phyloP scores from a whole-genome alignment of 1,284 basidiomycete genomes.

The Cryptococcus sp. region DNA sequence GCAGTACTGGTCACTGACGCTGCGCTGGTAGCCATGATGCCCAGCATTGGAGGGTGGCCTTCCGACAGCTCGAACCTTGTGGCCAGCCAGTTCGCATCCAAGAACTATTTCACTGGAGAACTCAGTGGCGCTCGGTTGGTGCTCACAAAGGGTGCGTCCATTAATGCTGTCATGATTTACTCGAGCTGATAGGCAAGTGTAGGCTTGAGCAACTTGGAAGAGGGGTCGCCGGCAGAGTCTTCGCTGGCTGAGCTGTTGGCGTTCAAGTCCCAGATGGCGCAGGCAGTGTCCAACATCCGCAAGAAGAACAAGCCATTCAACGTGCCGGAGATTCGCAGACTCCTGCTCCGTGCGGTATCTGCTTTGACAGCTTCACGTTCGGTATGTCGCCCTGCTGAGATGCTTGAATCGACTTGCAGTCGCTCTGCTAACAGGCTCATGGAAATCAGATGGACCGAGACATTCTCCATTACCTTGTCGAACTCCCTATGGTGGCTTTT shows the following conservation, averaged over 20 bases:
- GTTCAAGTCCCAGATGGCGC: constrained; percentile 66
- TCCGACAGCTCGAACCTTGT: constrained; percentile 72
- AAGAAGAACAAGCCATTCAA: constrained; percentile 68
- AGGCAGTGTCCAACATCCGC: constrained; percentile 65
- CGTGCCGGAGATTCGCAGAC: constrained; percentile 73
- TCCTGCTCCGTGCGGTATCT: constrained; percentile 84
- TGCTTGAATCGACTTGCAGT: not conserved
- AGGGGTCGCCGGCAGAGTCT: constrained; percentile 59
- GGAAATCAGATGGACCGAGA: constrained; percentile 70
- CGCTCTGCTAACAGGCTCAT: not conserved
- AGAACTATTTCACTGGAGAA: constrained; percentile 82
- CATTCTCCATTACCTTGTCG: constrained; percentile 81
- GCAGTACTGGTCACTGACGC: not conserved
- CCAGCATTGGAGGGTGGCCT: constrained; percentile 49
- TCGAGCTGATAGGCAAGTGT: not conserved
- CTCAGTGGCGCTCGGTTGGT: constrained; percentile 73
- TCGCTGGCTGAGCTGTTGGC: constrained; percentile 61
- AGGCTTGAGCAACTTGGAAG: constrained; percentile 59
- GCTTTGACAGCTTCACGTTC: constrained; percentile 66
- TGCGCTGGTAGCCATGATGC: constrained; percentile 40
- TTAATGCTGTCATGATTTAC: constrained; percentile 26
- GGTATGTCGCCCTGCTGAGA: constrained; percentile 51
- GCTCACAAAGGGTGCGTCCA: constrained; percentile 39
- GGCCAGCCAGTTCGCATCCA: constrained; percentile 75
- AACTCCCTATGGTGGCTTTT: constrained; percentile 83